Conservation (phyloP, 192 early-diverging fungal species). For the Pilaira anomala region DNA sequence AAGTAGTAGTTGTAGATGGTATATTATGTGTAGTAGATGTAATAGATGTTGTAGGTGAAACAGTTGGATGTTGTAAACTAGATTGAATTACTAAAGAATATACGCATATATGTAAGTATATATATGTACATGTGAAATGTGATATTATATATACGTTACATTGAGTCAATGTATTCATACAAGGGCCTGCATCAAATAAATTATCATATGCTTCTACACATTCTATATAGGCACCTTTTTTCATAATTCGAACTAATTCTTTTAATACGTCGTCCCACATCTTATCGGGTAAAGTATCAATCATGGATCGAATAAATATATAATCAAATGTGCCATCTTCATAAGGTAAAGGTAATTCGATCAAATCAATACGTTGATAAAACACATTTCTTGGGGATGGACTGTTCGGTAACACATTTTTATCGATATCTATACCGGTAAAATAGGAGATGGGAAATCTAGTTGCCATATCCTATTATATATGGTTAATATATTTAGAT, state of each 20-base stretch:
- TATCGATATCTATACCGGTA: constrained; percentile 23
- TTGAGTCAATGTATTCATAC: constrained; percentile 16
- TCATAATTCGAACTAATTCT: constrained; percentile 20
- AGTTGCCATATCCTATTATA: constrained; percentile 21
- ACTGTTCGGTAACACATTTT: constrained; percentile 15
- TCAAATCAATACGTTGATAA: constrained; percentile 15
- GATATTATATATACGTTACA: constrained; percentile 5
- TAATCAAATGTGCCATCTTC: constrained; percentile 23
- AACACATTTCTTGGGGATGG: constrained; percentile 2
- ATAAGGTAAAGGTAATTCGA: constrained; percentile 19
- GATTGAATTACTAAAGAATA: neutral
- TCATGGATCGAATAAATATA: constrained; percentile 26
- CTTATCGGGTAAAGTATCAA: constrained; percentile 17
- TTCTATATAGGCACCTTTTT: constrained; percentile 28
- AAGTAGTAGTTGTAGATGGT: neutral
- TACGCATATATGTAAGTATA: neutral
- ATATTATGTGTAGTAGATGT: no score
- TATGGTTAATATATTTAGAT: neutral
- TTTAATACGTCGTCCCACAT: constrained; percentile 17
- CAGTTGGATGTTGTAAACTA: no score
- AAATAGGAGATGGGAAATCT: constrained; percentile 21
- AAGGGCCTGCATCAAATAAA: constrained; percentile 25
- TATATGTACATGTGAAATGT: no score
- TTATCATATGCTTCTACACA: constrained; percentile 25
- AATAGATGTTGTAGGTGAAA: no score